Evolutionary conservation across 176 grass and related monocot genomes (phyloP), one percentile per base, ranked within the genome.

Genomic region (Paspalum vaginatum): DNA sequence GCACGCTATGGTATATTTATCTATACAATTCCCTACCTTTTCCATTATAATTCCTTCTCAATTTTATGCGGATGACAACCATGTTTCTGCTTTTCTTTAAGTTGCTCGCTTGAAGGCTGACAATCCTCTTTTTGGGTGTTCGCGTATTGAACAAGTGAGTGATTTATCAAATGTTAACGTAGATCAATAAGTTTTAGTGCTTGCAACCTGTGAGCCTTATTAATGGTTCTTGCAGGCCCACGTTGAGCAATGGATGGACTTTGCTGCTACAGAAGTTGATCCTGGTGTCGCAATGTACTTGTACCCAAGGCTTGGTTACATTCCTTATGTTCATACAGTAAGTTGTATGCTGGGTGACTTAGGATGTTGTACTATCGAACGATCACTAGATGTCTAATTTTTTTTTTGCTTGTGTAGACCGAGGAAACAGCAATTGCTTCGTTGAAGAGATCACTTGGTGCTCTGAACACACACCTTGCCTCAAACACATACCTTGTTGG

Each of bases 221-320:
- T 24, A 61, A 72, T 75, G 5, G 25, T 78, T 60, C 32, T 79
- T 77, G 37, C 68, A 98, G 96, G 88, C 92, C 17, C 88, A 10
- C 42, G 85, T 95, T 81, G 95, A 93, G 60, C 95, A 98, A 63
- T 98, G 95, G 95, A 87, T 89, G 24, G 95, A 98, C 83, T 98
- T 95, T 16, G 65, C 88, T 76, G 64, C 92, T 8, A 88, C 85
- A 5, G 95, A 98, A 79, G 54, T 98, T 84, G 95, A 95, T 82
- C 24, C 38, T 4, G 84, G 86, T 83, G 38, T 98, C n/a, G 90
- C 11, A 54, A 55, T 43, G 64, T 98, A 88, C 86, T 39, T 93
- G 55, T 91, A 87, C 76, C 92, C 95, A 76, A 88, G 95, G 78
- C 82, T 91, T 45, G 95, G 95, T 11, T 89, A 14, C 53, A 5